Base-by-base conservation (phyloP, 2,329 filamentous ascomycete genomes). In the Metarhizium sp. region DNA sequence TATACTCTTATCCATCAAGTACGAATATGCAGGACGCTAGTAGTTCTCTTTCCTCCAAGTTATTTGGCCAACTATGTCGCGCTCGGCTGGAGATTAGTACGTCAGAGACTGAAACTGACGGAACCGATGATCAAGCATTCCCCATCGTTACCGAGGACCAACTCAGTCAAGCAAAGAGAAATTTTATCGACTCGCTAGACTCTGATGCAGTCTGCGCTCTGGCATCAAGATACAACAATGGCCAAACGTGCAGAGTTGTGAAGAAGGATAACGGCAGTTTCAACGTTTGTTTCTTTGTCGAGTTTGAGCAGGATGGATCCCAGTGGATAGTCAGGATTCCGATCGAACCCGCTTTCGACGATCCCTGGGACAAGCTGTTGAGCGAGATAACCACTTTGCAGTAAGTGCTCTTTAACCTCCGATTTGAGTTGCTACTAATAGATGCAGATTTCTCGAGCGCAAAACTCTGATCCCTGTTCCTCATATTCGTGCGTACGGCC, bases 301-400 rank as follows among this genome's bases (percentile, higher is more conserved):
- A 58, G 18, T 61, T 54, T 20, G 18, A 50, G 11, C 42, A 51
- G 18, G 58, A 60, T 2, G 53, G 45, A 7, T 50, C 53, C 7
- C 42, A 55, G 13, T 64, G 61, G 62, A 54, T 64, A 38, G 61
- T 66, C 4, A 60, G 63, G 29, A 20, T 67, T 36, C 63, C 64
- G 1, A 60, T 66, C 8, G 59, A 60, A 50, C 58, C 64, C 1
- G 49, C 52, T 29, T 34, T 65, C 11, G 34, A 58, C 2, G 57
- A 64, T 52, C 50, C 59, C 6, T 65, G 61, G 64, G 52, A 55
- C 18, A 66, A 67, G 56, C 36, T 67, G 20, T 52, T 59, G 43
- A 66, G 62, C 45, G 64, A 67, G 51, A 62, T 65, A 10, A 52
- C 61, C 3, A 66, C 63, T 2, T 57, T 66, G 25, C 53, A 59